Evolutionary conservation across 495 filamentous ascomycete species (phyloP).

Genomic region (Talaromyces wortmannii): DNA sequence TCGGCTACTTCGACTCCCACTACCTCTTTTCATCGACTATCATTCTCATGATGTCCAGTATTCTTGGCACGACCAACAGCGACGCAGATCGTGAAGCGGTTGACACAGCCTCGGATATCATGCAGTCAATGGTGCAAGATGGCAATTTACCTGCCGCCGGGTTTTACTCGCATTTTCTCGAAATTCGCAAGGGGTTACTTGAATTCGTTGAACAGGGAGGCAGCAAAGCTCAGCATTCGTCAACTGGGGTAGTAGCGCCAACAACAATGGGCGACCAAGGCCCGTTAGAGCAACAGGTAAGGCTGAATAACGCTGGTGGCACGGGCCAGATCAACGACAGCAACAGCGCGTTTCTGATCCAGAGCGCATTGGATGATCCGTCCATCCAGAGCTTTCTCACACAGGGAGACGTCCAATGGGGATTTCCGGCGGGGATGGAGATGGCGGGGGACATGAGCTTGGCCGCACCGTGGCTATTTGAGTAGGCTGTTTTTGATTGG

Average conservation of each 20-base stretch:
- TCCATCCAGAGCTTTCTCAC: constrained; percentile 1
- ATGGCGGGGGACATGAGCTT: constrained; percentile 1
- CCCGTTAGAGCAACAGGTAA: background rate
- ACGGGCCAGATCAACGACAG: background rate
- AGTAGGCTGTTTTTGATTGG: background rate
- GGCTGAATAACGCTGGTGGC: background rate
- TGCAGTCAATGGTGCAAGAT: constrained; percentile 14
- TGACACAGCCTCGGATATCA: constrained; percentile 15
- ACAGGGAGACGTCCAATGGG: background rate
- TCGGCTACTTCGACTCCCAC: constrained; percentile 21
- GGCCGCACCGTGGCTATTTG: constrained; percentile 3
- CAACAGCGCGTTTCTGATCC: constrained; percentile 1
- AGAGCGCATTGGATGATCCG: constrained; percentile 1
- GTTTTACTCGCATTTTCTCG: constrained; percentile 2
- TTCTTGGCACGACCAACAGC: constrained; percentile 13
- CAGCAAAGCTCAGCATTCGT: background rate
- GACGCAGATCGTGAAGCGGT: constrained; percentile 12
- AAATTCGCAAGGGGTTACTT: constrained; percentile 2
- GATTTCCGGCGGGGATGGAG: constrained; percentile 3
- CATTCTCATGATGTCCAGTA: constrained; percentile 18
- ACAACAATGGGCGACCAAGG: background rate
- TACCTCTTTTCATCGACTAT: constrained; percentile 21
- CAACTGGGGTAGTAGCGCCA: background rate
- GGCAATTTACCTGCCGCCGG: constrained; percentile 17
- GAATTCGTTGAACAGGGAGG: background rate